Percentiles rank a stretch among this genome's conserved stretches.
Evolutionary conservation across 768 basidiomycete species (phyloP).

Genomic region (Termitomyces sp.): DNA sequence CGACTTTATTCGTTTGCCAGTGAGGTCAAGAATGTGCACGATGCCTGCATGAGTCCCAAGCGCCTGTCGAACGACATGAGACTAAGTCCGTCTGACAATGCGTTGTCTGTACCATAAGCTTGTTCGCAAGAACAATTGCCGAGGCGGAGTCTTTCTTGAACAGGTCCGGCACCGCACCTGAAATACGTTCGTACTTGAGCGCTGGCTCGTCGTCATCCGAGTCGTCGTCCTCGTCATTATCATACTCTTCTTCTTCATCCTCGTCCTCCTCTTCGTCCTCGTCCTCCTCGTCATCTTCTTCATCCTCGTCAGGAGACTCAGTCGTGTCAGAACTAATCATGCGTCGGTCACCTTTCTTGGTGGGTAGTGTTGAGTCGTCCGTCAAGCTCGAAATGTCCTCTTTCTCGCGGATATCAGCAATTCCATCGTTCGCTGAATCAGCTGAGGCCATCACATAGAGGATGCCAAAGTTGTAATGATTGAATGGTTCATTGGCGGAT

Average conservation of each 20-base stretch:
- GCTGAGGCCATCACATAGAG: constrained; percentile 12
- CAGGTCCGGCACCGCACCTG: constrained; percentile 65
- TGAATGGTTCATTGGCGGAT: neutral
- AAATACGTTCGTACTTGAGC: constrained; percentile 85
- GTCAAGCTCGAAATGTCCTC: neutral
- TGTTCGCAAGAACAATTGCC: constrained; percentile 68
- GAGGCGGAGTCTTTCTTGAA: constrained; percentile 89
- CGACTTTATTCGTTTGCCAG: constrained; percentile 80
- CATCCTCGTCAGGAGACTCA: constrained; percentile 18
- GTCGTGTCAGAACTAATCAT: constrained; percentile 9
- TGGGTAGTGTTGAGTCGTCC: neutral
- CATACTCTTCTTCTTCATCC: constrained; percentile 24
- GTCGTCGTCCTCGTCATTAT: constrained; percentile 50
- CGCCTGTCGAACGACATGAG: constrained; percentile 43
- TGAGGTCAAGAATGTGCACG: constrained; percentile 76
- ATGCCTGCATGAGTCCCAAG: constrained; percentile 93
- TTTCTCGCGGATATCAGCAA: neutral
- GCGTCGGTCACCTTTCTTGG: neutral
- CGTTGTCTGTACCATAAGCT: constrained; percentile 49
- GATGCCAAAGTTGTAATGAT: neutral
- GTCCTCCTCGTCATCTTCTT: constrained; percentile 19
- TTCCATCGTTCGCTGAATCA: constrained; percentile 1
- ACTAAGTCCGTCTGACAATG: neutral
- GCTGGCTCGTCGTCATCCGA: constrained; percentile 89
- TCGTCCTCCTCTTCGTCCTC: constrained; percentile 20